Evolutionary conservation across 305 asterid species (phyloP).

Genomic region (Petunia hybrid): DNA sequence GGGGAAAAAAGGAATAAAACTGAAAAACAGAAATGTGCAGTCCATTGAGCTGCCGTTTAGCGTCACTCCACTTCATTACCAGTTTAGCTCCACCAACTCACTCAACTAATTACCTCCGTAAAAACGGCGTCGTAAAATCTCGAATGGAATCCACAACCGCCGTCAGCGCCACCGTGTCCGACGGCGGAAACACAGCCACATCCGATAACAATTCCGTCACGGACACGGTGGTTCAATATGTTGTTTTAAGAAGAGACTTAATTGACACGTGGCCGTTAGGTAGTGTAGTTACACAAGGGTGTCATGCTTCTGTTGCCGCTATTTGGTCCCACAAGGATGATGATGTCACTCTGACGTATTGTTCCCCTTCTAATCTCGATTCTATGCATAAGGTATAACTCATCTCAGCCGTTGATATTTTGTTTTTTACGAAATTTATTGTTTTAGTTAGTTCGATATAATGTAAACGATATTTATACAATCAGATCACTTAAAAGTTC

Average conservation of each 20-base stretch:
- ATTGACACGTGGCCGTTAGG: constrained; percentile 93
- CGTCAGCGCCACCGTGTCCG: background rate
- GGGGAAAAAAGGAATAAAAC: background rate
- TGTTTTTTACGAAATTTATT: no score
- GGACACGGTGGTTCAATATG: constrained; percentile 79
- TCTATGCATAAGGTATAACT: constrained; percentile 77
- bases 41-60: background rate
- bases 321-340: constrained; percentile 78
- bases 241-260: constrained; percentile 85
- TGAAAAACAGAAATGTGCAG: background rate
- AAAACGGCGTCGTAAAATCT: background rate
- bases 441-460: no score
- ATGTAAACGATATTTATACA: no score
- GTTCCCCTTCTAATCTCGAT: constrained; percentile 71
- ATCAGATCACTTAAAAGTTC: background rate
- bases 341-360: constrained; percentile 63
- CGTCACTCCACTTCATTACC: background rate
- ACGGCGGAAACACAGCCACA: constrained; percentile 33
- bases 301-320: constrained; percentile 96
- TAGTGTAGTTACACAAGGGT: constrained; percentile 88
- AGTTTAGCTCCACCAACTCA: constrained; percentile 9
- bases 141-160: constrained; percentile 4
- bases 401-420: constrained; percentile 18
- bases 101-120: background rate
- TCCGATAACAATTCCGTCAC: constrained; percentile 37